Evolutionary conservation across 495 filamentous ascomycete genomes (phyloP), one percentile per base, ranked within the genome.

Genomic region (Trichoderma asperelloides): DNA sequence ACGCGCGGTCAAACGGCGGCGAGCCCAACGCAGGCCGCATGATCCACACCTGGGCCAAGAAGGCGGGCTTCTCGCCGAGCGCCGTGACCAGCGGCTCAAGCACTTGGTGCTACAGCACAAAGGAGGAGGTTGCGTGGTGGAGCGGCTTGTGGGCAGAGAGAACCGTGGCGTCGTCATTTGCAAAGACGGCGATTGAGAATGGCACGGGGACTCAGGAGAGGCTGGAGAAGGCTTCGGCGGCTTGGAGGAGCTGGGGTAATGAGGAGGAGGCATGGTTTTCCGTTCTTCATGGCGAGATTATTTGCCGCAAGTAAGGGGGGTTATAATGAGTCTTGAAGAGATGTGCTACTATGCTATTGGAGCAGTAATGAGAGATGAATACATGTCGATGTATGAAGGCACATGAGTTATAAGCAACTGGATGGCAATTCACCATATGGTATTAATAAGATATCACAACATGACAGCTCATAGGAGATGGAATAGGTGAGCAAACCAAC

Each of bases 1-100:
- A 60, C 55, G 55, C 55, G 55, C 55, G 55, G 11, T 15, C 27
- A 8, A 60, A 60, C 55, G 55, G 55, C 55, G 55, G 55, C 55
- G 55, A 60, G 55, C 55, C 55, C 55, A 28, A 28, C 9, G 55
- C 55, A 6, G 55, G 55, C 55, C 55, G 55, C 55, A 28, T 28
- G 23, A 15, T 60, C 25, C 55, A 60, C 11, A 7, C 55, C 27
- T 60, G 55, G 55, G 55, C 55, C 55, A 60, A 60, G 23, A 28
- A 30, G 55, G 55, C 55, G 1, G 55, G 55, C 27, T 60, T 60
- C 55, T 2, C 55, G 8, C 55, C 55, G 6, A 13, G 2, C 7
- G 23, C 27, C 25, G 55, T 60, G 11, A 60, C 55, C 23, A 30
- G 55, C 25, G 55, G 55, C 9, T 60, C 55, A 11, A 60, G 55